phyloP scores from a whole-genome alignment of 2,329 filamentous ascomycete species.

The Rhynchosporium secalis region DNA sequence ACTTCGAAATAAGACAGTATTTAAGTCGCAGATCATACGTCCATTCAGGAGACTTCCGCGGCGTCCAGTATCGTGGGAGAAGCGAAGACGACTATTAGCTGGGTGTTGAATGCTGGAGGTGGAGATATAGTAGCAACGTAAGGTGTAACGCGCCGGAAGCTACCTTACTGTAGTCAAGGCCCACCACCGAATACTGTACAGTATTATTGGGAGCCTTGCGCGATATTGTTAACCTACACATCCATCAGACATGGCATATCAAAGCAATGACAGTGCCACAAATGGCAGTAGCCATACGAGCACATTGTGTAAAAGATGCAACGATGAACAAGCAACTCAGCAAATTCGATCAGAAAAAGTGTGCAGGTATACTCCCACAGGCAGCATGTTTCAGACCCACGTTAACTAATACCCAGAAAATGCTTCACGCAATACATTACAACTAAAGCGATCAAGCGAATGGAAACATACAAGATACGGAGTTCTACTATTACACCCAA shows the following conservation, averaged over 20 bases:
- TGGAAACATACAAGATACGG: constrained; percentile 62
- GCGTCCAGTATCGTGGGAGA: constrained; percentile 3
- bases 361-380: constrained; percentile 35
- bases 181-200: constrained; percentile 9
- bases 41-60: constrained; percentile 23
- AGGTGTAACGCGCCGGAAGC: constrained; percentile 10
- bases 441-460: constrained; percentile 78
- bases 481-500: constrained; percentile 39
- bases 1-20: not conserved
- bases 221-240: constrained; percentile 1
- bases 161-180: constrained; percentile 1
- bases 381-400: constrained; percentile 17
- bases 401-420: constrained; percentile 46
- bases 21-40: constrained; percentile 21
- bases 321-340: constrained; percentile 33
- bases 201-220: constrained; percentile 14
- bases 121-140: constrained; percentile 27
- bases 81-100: not conserved
- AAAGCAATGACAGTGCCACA: constrained; percentile 9
- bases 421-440: constrained; percentile 80
- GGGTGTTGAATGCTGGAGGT: constrained; percentile 6
- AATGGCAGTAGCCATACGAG: constrained; percentile 16
- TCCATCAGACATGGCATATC: constrained; percentile 21
- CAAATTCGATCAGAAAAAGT: constrained; percentile 39
- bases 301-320: constrained; percentile 37